Evolutionary conservation across 495 filamentous ascomycete genomes (phyloP), one percentile per base, ranked within the genome.

Genomic region (Trypethelium eluteriae): DNA sequence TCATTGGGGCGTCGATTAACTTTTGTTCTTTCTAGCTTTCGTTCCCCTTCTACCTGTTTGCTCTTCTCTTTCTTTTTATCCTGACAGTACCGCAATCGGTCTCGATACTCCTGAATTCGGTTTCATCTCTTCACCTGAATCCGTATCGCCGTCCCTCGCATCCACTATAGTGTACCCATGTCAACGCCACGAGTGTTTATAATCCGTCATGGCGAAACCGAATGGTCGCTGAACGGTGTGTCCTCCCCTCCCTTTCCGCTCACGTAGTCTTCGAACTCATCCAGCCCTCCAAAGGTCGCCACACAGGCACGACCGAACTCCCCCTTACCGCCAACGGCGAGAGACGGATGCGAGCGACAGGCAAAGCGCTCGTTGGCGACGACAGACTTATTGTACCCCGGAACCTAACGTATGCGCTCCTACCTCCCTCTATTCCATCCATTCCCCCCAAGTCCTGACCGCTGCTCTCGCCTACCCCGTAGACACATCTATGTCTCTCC

Each of bases 131-230:
- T 53, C 5, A n/a, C 16, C 18, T 25, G 11, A 5, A 14, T 25
- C 11, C 18, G n/a, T 16, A 53, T 53, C 11, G 11, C 49, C 12
- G 53, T 59, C 10, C 32, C 14, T 59, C 0, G 6, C 32, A 18
- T 5, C 6, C 6, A 7, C 25, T 35, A 36, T 3, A 36, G 25
- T 7, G 36, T 14, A 59, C 34, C 36, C 16, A 86, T 86, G 83
- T 74, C 78, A 2, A 85, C 88, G 10, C 92, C 94, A 4, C 84
- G 92, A 62, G 88, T 92, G 76, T 97, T 97, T 83, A 89, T 98
- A 67, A 81, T 94, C 79, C 90, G 94, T 70, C 94, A 98, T 74
- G 88, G 88, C 77, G 94, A 98, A 78, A 98, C 94, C 2, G 91
- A 95, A 82, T 98, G 94, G 94, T 96, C 93, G 1, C 84, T 97